These are phyloP conservation scores for Spathaspora hagerdaliae DNA, from an alignment of 805 yeast species.

Conservation along the genomic window DNA sequence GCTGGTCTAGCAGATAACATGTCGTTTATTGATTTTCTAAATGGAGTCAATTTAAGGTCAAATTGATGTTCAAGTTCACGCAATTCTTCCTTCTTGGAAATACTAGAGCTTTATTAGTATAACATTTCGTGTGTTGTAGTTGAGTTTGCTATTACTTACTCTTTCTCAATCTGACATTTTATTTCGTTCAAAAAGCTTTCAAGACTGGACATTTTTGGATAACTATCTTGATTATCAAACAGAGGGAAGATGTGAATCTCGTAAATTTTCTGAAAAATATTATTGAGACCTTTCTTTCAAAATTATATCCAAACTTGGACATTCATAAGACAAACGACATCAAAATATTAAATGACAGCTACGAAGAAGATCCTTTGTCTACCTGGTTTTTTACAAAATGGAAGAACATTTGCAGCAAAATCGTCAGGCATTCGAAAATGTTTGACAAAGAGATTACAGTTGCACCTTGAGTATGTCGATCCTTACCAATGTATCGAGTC, in stretches of 20 bases:
- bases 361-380: slow-evolving; percentile 14
- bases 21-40: slow-evolving; percentile 2
- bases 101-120: slow-evolving; percentile 1
- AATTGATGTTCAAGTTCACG: slow-evolving; percentile 9
- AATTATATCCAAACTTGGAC: no score
- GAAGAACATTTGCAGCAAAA: slow-evolving; percentile 27
- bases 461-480: slow-evolving; percentile 29
- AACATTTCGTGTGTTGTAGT: background rate
- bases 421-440: slow-evolving; percentile 27
- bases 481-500: slow-evolving; percentile 24
- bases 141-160: slow-evolving; percentile 5
- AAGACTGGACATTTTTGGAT: background rate
- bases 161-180: slow-evolving; percentile 7
- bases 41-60: slow-evolving; percentile 4
- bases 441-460: slow-evolving; percentile 21
- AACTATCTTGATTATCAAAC: no score
- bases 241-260: no score
- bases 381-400: slow-evolving; percentile 39
- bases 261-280: no score
- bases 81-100: slow-evolving; percentile 1
- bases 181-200: slow-evolving; percentile 6
- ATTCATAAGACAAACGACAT: no score
- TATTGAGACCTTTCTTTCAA: no score
- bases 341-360: background rate
- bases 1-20: background rate